Conservation (phyloP, 805 yeast genomes). For the Yueomyces sinensis region DNA sequence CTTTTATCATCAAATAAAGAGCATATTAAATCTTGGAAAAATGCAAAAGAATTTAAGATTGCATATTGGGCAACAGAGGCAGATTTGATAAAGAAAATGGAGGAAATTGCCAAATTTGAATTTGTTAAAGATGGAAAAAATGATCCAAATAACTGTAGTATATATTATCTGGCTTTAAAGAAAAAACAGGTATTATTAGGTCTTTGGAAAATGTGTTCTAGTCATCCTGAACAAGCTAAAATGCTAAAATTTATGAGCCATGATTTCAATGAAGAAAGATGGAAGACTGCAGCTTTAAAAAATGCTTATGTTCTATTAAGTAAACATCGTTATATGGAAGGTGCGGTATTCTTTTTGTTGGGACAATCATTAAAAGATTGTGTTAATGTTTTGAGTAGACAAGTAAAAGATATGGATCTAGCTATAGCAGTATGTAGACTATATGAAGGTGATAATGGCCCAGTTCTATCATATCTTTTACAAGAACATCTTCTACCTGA, state of each 20-base stretch:
- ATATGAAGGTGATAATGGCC: conserved; percentile 51
- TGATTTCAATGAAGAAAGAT: conserved; percentile 61
- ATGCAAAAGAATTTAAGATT: conserved; percentile 46
- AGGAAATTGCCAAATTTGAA: conserved; percentile 57
- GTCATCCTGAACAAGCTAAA: conserved; percentile 72
- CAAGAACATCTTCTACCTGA: conserved; percentile 37
- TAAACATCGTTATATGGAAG: conserved; percentile 75
- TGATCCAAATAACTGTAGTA: conserved; percentile 64
- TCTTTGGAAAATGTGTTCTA: conserved; percentile 66
- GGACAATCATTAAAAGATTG: conserved; percentile 69
- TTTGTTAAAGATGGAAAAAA: conserved; percentile 40
- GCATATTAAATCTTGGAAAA: conserved; percentile 42
- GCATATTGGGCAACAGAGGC: conserved; percentile 53
- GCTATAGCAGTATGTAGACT: conserved; percentile 76
- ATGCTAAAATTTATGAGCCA: conserved; percentile 65
- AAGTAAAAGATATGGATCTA: conserved; percentile 53
- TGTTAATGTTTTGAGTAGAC: conserved; percentile 55
- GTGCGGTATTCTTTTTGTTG: conserved; percentile 77
- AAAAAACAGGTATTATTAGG: conserved; percentile 69
- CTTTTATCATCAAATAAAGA: conserved; percentile 33
- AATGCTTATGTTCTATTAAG: conserved; percentile 86
- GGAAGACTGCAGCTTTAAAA: conserved; percentile 83
- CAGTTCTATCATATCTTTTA: conserved; percentile 37
- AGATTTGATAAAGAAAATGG: conserved; percentile 41
- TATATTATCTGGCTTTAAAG: conserved; percentile 64